A percentile compares a stretch with the other conserved stretches of the same genome.
These are phyloP conservation scores for Setomelanomma holmii DNA, from an alignment of 2,329 filamentous ascomycete genomes.

Conservation along the genomic window DNA sequence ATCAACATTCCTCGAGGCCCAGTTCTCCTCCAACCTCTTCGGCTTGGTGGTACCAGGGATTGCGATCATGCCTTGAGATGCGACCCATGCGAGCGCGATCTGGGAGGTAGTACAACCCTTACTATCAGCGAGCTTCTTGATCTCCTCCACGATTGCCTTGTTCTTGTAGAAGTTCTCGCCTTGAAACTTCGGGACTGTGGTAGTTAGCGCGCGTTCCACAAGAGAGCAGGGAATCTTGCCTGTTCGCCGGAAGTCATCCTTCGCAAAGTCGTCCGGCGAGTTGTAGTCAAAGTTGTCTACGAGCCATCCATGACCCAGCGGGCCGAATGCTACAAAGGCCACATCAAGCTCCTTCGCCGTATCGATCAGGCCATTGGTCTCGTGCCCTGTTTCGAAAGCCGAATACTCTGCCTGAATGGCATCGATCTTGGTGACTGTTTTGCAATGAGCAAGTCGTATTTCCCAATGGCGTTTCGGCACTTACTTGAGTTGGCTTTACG, in stretches of 20 bases:
- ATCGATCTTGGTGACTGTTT: slow-evolving; percentile 52
- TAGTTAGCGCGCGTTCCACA: background rate
- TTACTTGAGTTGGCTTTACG: slow-evolving; percentile 53
- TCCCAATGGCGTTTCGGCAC: background rate
- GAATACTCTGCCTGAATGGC: slow-evolving; percentile 60
- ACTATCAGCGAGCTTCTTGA: slow-evolving; percentile 34
- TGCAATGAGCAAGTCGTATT: background rate
- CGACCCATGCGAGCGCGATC: slow-evolving; percentile 54
- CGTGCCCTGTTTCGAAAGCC: slow-evolving; percentile 55
- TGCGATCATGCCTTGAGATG: slow-evolving; percentile 56
- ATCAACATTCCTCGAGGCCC: slow-evolving; percentile 22
- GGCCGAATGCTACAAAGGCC: slow-evolving; percentile 43
- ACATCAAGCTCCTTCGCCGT: slow-evolving; percentile 50
- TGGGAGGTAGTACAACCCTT: slow-evolving; percentile 65
- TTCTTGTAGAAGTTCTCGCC: slow-evolving; percentile 46
- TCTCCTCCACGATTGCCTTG: slow-evolving; percentile 32
- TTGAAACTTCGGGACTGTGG: slow-evolving; percentile 49
- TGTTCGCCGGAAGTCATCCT: slow-evolving; percentile 39
- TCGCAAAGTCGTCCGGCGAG: slow-evolving; percentile 53
- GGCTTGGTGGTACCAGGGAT: slow-evolving; percentile 56
- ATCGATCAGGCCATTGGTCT: slow-evolving; percentile 43
- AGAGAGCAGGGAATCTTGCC: background rate
- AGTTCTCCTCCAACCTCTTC: slow-evolving; percentile 28
- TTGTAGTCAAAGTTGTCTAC: slow-evolving; percentile 27
- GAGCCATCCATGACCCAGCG: slow-evolving; percentile 39